Base-by-base conservation (phyloP, 176 grass and related monocot species). In the Oryza officinalis region DNA sequence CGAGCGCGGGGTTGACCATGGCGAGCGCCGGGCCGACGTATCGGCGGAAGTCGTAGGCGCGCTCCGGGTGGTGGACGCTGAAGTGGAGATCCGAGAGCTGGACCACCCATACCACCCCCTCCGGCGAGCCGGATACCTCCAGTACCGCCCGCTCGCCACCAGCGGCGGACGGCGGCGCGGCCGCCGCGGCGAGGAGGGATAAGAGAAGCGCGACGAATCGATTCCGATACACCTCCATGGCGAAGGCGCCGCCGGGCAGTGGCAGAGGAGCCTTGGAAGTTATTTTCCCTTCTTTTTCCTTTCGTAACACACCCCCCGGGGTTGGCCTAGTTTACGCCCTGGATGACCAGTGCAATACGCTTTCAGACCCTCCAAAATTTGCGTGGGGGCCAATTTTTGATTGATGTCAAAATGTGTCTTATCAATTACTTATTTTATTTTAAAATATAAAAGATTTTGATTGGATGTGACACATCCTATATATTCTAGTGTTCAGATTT, bases 81-180 rank as follows among this genome's bases (percentile, higher is more conserved):
- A 98, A 92, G 80, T 98, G 93, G 87, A 98, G 96, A 91, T 96
- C 96, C 61, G 96, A 96, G 5, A 98, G 80, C 85, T 98, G 96
- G 67, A 80, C 93, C 65, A 84, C 91, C 96, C 96, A 98, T 40
- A 95, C 89, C 61, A 96, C 89, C 80, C 91, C 90, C 1, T 77
- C 82, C 37, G 96, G 93, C 64, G 60, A 87, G 68, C 83, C 93
- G 78, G 89, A 77, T 71, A 94, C 89, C 82, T 92, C 86, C 67
- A 89, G 81, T 66, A 85, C 86, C 23, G 69, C 83, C 33, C 85
- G 49, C n/a, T 68, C 37, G 74, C 79, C 88, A 1, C 22, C 68
- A 25, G 74, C 30, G 47, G 11, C 31, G 11, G 23, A 65, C 27
- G 87, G 82, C 35, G 65, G 22, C 44, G 67, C 31, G 22, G 28